Conservation (phyloP, 495 filamentous ascomycete species). For the Annulohypoxylon moriforme region DNA sequence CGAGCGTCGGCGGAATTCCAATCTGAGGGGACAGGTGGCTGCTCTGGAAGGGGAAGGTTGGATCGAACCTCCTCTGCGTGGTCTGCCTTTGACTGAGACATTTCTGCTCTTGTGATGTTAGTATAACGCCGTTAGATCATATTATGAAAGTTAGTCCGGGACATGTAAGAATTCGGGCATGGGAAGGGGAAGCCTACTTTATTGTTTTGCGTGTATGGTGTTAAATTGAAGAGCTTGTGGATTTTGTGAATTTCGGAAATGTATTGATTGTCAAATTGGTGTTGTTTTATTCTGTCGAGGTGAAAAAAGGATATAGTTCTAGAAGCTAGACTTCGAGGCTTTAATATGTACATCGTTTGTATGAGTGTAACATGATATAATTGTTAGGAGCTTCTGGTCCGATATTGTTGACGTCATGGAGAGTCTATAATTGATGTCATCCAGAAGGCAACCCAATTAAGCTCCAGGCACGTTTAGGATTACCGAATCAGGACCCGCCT, state of each 20-base stretch:
- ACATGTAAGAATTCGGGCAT: too few species aligned
- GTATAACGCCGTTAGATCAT: background rate
- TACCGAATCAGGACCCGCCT: slow-evolving; percentile 20
- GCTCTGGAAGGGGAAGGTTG: slow-evolving; percentile 82
- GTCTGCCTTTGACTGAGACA: slow-evolving; percentile 65
- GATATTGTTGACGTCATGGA: slow-evolving; percentile 38
- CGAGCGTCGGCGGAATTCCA: slow-evolving; percentile 77
- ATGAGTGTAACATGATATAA: slow-evolving; percentile 17
- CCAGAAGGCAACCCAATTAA: slow-evolving; percentile 12
- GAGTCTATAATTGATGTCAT: slow-evolving; percentile 33
- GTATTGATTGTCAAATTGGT: background rate
- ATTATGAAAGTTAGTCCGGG: too few species aligned
- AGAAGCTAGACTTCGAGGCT: slow-evolving; percentile 8
- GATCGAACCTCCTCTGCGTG: slow-evolving; percentile 72
- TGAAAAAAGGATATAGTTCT: background rate
- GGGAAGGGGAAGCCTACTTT: slow-evolving; percentile 22
- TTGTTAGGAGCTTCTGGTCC: slow-evolving; percentile 32
- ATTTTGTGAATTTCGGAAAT: background rate
- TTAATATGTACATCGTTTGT: slow-evolving; percentile 34
- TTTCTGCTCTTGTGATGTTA: slow-evolving; percentile 26
- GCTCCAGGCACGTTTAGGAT: slow-evolving; percentile 24
- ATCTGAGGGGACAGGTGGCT: slow-evolving; percentile 76
- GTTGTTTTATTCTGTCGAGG: background rate
- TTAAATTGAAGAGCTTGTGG: too few species aligned
- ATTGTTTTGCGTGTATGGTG: slow-evolving; percentile 3